phyloP scores from a whole-genome alignment of 805 yeast genomes.

The Kodamaea hsintzibuensis region DNA sequence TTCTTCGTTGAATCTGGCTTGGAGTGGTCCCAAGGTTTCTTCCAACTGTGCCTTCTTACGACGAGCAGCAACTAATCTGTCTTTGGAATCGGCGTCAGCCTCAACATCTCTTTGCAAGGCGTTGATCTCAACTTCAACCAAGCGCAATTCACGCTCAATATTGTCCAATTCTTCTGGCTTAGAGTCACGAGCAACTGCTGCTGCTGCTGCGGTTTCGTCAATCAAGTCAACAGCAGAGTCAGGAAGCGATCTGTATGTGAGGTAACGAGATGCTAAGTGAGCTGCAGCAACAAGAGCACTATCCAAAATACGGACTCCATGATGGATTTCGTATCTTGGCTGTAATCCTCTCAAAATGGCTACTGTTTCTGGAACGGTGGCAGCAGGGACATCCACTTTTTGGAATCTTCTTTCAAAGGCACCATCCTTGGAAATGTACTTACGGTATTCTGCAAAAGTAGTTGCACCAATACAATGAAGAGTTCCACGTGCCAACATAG shows the following conservation, averaged over 20 bases:
- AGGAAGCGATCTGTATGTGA: conserved; percentile 93
- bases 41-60: conserved; percentile 79
- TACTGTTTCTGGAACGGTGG: conserved; percentile 87
- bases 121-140: conserved; percentile 92
- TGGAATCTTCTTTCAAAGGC: conserved; percentile 99
- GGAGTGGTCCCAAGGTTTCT: conserved; percentile 81
- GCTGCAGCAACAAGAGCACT: conserved; percentile 94
- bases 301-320: conserved; percentile 94
- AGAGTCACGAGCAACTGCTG: conserved; percentile 97
- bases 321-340: conserved; percentile 93
- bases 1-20: conserved; percentile 83
- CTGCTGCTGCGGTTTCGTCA: conserved; percentile 94
- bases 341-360: conserved; percentile 96
- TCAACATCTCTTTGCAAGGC: conserved; percentile 96
- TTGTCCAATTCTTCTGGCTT: conserved; percentile 96
- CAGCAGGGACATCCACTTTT: conserved; percentile 93
- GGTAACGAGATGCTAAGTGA: conserved; percentile 88
- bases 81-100: conserved; percentile 79
- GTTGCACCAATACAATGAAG: conserved; percentile 99
- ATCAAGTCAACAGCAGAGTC: conserved; percentile 96
- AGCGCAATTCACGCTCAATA: conserved; percentile 87
- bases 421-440: conserved; percentile 92
- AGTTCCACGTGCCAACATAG: conserved; percentile 94
- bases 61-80: conserved; percentile 77
- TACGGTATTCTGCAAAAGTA: conserved; percentile 90